Conservation (phyloP, 148 eudicot genomes). For the Persicaria tinctoria region DNA sequence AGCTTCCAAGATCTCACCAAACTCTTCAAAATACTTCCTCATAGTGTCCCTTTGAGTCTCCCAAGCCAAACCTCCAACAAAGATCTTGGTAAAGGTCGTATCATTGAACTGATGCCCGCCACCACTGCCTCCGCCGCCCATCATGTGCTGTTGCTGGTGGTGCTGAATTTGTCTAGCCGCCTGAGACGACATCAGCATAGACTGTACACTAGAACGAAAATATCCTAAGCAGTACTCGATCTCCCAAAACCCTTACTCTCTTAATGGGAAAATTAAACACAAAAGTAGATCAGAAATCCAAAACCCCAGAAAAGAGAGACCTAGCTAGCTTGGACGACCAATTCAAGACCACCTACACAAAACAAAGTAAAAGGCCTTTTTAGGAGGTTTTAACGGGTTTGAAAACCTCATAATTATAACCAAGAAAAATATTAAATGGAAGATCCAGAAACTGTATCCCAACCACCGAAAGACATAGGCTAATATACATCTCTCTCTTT, state of each 20-base stretch:
- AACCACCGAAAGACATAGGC: not conserved
- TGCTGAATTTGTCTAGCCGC: constrained; percentile 17
- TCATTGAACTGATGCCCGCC: constrained; percentile 20
- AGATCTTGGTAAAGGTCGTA: constrained; percentile 36
- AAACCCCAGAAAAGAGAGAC: not conserved
- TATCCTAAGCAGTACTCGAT: not conserved
- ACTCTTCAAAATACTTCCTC: constrained; percentile 38
- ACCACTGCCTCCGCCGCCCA: constrained; percentile 19
- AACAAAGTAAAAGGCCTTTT: constrained; percentile 1
- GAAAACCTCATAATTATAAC: not conserved
- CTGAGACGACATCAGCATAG: constrained; percentile 1
- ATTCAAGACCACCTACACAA: not conserved
- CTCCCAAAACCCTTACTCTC: not conserved
- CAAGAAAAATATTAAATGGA: not conserved
- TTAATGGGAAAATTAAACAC: not conserved
- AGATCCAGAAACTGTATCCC: not conserved
- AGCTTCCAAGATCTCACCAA: constrained; percentile 48
- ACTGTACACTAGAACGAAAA: not conserved
- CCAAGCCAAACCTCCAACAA: constrained; percentile 45
- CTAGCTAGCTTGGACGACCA: not conserved
- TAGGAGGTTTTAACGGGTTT: not conserved
- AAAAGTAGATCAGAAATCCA: not conserved
- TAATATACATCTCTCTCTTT: not conserved
- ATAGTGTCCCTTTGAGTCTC: constrained; percentile 46
- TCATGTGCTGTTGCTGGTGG: constrained; percentile 19